Conservation (phyloP, 192 early-diverging fungal genomes). For the Funneliformis geosporum region DNA sequence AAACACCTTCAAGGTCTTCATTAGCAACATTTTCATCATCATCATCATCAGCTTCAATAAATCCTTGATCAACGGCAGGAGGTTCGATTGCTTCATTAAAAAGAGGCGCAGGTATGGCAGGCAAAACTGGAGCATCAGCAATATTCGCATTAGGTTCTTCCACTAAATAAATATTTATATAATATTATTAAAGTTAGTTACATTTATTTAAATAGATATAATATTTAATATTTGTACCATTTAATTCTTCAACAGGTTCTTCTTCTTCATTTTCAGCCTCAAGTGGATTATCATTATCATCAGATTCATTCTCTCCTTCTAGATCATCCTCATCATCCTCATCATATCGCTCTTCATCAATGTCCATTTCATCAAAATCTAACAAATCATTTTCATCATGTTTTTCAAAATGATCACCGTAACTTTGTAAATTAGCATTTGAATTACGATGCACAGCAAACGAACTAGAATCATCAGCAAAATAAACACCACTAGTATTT, state of each 20-base stretch:
- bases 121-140: constrained; percentile 7
- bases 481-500: constrained; percentile 19
- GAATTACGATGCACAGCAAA: background rate
- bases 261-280: constrained; percentile 10
- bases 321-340: constrained; percentile 1
- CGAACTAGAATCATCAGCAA: background rate
- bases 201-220: background rate
- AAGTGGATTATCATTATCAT: background rate
- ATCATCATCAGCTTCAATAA: constrained; percentile 35
- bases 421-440: constrained; percentile 10
- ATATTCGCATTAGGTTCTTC: background rate
- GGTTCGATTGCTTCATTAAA: constrained; percentile 32
- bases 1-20: constrained; percentile 71
- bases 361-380: constrained; percentile 8
- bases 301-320: background rate
- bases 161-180: background rate
- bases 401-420: constrained; percentile 34
- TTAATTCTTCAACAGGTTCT: background rate
- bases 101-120: constrained; percentile 13
- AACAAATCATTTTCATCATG: constrained; percentile 32
- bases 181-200: background rate
- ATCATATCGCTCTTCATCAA: constrained; percentile 2
- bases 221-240: background rate
- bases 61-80: constrained; percentile 11
- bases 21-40: constrained; percentile 57